Percentiles rank a stretch among this genome's conserved stretches.
Conservation (phyloP, 306 rosid species). For the Inga laurina region DNA sequence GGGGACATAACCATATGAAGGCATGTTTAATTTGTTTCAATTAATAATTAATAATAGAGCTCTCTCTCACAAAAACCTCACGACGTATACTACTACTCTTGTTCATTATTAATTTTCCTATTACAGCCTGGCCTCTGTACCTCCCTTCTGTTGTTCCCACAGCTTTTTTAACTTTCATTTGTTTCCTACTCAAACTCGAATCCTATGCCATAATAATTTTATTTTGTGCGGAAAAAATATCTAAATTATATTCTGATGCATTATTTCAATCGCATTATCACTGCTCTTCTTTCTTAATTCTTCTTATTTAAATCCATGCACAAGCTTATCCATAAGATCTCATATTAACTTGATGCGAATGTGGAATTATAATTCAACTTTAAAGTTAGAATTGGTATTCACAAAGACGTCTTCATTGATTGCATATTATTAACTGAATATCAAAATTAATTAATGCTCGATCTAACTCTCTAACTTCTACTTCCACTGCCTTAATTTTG, state of each 20-base stretch:
- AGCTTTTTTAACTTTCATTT: too few species aligned
- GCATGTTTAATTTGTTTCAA: too few species aligned
- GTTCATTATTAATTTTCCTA: not conserved
- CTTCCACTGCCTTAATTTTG: too few species aligned
- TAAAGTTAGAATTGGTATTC: too few species aligned
- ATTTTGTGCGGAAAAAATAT: too few species aligned
- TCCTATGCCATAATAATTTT: not conserved
- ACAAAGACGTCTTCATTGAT: not conserved
- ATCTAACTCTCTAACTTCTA: too few species aligned
- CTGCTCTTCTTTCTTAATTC: not conserved
- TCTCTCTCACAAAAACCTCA: not conserved
- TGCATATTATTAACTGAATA: not conserved
- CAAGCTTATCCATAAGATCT: not conserved
- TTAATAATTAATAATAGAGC: too few species aligned
- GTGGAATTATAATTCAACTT: not conserved
- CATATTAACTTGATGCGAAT: not conserved
- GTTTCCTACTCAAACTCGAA: not conserved
- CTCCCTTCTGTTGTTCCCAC: not conserved
- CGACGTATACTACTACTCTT: not conserved
- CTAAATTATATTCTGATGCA: too few species aligned
- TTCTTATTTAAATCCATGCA: too few species aligned
- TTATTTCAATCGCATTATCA: not conserved
- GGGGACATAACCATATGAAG: too few species aligned
- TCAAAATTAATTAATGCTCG: too few species aligned
- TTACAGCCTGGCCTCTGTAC: constrained; percentile 6